phyloP scores from a whole-genome alignment of 2,329 filamentous ascomycete genomes.

The Blastomyces gilchristii region DNA sequence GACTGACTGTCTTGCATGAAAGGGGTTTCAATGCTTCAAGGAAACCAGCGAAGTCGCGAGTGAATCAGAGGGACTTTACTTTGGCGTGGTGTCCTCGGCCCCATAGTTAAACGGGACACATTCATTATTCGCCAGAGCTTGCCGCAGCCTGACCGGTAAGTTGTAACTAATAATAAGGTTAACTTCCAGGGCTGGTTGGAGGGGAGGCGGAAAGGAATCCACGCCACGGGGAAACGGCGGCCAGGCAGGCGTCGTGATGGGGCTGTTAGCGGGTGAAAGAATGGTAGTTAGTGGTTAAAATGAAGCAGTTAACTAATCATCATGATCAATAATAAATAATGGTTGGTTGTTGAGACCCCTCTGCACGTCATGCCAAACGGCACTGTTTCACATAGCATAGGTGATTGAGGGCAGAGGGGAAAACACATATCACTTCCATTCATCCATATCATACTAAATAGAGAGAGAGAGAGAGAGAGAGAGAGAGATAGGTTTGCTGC shows the following conservation, averaged over 20 bases:
- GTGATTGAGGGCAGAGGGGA: not conserved
- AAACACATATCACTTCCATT: not conserved
- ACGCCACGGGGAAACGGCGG: not conserved
- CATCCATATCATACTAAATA: not conserved
- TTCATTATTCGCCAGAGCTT: not conserved
- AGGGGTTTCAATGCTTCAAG: not conserved
- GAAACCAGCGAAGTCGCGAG: not conserved
- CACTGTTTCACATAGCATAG: not conserved
- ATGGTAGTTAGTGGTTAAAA: not conserved
- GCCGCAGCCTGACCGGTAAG: not conserved
- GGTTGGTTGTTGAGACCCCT: no score
- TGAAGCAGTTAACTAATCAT: not conserved
- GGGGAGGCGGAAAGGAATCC: not conserved
- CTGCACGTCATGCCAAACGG: not conserved
- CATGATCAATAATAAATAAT: no score
- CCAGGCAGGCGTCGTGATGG: not conserved
- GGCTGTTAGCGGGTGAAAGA: not conserved
- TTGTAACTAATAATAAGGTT: not conserved
- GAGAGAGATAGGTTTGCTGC: no score
- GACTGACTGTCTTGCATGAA: conserved; percentile 3
- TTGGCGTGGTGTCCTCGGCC: not conserved
- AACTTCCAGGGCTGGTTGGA: not conserved
- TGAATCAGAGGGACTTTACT: not conserved
- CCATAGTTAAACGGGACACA: not conserved
- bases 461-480: no score